phyloP scores from a whole-genome alignment of 2,329 filamentous ascomycete species.

The Arthrobotrys conoides region DNA sequence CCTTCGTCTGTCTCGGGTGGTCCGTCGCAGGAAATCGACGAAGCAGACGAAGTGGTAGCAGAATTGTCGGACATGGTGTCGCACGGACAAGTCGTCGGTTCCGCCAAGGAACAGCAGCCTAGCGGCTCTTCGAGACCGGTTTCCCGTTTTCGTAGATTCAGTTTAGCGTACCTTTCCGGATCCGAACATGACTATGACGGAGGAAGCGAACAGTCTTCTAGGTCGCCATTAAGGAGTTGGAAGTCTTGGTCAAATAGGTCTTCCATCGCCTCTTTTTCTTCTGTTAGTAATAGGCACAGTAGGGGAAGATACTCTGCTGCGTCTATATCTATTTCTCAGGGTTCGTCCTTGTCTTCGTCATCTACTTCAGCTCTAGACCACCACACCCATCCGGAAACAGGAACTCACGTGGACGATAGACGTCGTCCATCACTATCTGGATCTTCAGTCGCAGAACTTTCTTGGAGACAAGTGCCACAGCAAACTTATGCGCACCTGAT shows the following conservation, averaged over 20 bases:
- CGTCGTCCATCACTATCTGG: constrained; percentile 41
- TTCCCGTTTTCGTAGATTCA: constrained; percentile 58
- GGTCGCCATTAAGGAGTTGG: constrained; percentile 54
- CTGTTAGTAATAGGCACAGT: constrained; percentile 29
- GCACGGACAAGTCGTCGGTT: constrained; percentile 26
- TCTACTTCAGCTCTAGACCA: constrained; percentile 35
- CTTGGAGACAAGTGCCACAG: constrained; percentile 48
- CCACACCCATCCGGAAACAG: constrained; percentile 30
- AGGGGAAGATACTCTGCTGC: constrained; percentile 35
- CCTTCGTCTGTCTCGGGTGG: constrained; percentile 16
- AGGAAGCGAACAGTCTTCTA: constrained; percentile 54
- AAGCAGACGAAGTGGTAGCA: constrained; percentile 33
- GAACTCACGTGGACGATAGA: constrained; percentile 19
- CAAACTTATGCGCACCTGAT: constrained; percentile 55
- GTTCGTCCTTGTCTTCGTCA: constrained; percentile 34
- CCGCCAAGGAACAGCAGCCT: constrained; percentile 44
- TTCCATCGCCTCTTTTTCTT: constrained; percentile 49
- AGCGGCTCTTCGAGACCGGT: constrained; percentile 22
- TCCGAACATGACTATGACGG: constrained; percentile 55
- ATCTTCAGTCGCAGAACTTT: constrained; percentile 47
- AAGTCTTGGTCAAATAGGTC: constrained; percentile 55
- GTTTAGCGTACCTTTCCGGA: constrained; percentile 58
- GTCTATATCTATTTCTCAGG: constrained; percentile 51
- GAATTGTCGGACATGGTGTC: constrained; percentile 55
- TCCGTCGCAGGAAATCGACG: constrained; percentile 17